phyloP scores from a whole-genome alignment of 495 filamentous ascomycete genomes.

The Penicillium egyptiacum region DNA sequence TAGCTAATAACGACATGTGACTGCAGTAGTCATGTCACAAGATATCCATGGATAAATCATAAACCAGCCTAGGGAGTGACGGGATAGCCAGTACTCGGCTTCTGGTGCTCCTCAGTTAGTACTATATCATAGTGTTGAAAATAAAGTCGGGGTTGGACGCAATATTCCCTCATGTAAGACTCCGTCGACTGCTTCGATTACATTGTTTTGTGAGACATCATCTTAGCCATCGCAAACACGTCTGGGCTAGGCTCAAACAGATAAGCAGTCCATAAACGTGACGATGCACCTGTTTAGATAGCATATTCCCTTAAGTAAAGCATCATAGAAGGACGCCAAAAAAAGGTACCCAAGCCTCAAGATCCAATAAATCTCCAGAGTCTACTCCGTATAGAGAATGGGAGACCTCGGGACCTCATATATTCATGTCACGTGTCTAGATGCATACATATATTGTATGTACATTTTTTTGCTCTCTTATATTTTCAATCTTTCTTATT shows the following conservation, averaged over 20 bases:
- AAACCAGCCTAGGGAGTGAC: not conserved
- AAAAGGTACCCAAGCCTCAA: not conserved
- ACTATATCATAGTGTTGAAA: not conserved
- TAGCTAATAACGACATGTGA: not conserved
- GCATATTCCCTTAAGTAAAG: not conserved
- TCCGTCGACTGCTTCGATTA: not conserved
- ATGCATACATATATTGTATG: not conserved
- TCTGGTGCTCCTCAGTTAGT: not conserved
- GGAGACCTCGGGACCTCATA: not conserved
- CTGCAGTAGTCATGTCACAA: not conserved
- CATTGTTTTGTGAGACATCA: not conserved
- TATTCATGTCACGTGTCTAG: not conserved
- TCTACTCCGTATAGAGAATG: not conserved
- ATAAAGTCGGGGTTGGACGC: not conserved
- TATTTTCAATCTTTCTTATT: not conserved
- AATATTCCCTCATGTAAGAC: not conserved
- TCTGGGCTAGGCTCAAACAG: not conserved
- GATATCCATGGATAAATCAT: slow-evolving; percentile 3
- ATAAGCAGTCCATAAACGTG: not conserved
- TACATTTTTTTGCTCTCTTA: not conserved
- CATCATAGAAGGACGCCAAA: not conserved
- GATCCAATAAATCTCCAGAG: not conserved
- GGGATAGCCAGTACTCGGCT: not conserved
- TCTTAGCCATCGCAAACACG: not conserved
- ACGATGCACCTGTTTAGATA: not conserved